Evolutionary conservation across 345 rosid species (phyloP), one percentile per base, ranked within the genome.

Genomic region (Balakata baccata): DNA sequence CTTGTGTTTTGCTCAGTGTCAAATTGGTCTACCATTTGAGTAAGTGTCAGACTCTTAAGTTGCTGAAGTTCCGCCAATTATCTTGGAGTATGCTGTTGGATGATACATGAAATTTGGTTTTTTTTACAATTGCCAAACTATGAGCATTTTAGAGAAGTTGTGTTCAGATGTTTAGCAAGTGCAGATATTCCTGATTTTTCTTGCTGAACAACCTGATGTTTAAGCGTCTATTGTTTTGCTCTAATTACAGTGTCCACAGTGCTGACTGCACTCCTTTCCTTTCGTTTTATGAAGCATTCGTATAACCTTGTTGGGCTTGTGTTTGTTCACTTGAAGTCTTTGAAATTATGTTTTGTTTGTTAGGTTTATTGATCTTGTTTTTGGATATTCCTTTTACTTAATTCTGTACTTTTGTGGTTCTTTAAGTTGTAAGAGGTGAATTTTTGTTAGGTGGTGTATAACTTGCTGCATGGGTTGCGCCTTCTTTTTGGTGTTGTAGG

Each of bases 381-480:
- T 71, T 46, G n/a, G 37, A 73, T 53, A n/a, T 22, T 22, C 43
- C 37, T 46, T 29, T 29, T 1, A 29, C 34, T 29, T 29, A 29
- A 46, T 54, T 29, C 34, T 29, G 34, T 29, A 29, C 2, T 29
- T 29, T 29, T 29, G 34, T 1, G 34, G 34, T 66, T 66, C 77
- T 25, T 71, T 22, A 22, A 66, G 54, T 70, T 66, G 57, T 54
- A 60, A 61, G 57, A 70, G 60, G 60, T 47, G 41, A 66, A 77
- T 13, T 49, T 53, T 47, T 70, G 59, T 66, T 77, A 56, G 66
- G 63, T 66, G 34, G 60, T 72, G 65, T 78, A 14, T n/a, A 47
- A 50, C 69, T 72, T 69, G 43, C 16, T 75, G 68, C 71, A 20
- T 68, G 13, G 10, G 64, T 65, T 53, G 70, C 62, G 6, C 58